A percentile compares a stretch with the other conserved stretches of the same genome.
Evolutionary conservation across 176 grass and related monocot species (phyloP).

Genomic region (Thinopyrum elongatum): DNA sequence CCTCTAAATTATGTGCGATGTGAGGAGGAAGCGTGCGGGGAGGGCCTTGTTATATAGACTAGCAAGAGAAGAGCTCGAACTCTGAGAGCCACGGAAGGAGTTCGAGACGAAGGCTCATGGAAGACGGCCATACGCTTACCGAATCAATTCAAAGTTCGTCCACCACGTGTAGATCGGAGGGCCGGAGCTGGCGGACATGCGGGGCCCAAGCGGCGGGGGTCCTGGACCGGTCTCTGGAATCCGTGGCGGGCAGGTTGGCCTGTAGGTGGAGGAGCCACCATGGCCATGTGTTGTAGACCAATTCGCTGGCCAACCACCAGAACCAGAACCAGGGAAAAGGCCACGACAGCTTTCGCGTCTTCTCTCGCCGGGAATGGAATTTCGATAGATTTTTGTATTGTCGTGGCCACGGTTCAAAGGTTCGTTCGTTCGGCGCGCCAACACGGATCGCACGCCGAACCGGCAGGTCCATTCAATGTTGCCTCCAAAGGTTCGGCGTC

Average conservation of each 20-base stretch:
- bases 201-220: too few relatives aligned
- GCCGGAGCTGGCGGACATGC: too few relatives aligned
- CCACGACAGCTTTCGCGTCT: not conserved
- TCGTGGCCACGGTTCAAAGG: conserved; percentile 9
- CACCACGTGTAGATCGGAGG: conserved; percentile 7
- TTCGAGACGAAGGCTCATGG: too few relatives aligned
- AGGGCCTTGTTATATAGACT: conserved; percentile 19
- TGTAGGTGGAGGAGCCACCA: not conserved
- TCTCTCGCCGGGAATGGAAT: not conserved
- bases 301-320: too few relatives aligned
- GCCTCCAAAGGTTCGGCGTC: not conserved
- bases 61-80: not conserved
- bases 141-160: not conserved
- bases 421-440: conserved; percentile 1
- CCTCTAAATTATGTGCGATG: not conserved
- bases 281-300: not conserved
- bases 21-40: not conserved
- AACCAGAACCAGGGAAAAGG: not conserved
- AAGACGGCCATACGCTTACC: too few relatives aligned
- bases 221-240: not conserved
- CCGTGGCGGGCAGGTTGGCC: conserved; percentile 3
- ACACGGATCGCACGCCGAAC: conserved; percentile 16
- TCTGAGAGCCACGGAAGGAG: not conserved
- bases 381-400: not conserved
- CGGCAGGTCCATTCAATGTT: not conserved